Percentiles rank a stretch among this genome's conserved stretches.
Conservation (phyloP, 768 basidiomycete genomes). For the Macrolepiota dolichaula region DNA sequence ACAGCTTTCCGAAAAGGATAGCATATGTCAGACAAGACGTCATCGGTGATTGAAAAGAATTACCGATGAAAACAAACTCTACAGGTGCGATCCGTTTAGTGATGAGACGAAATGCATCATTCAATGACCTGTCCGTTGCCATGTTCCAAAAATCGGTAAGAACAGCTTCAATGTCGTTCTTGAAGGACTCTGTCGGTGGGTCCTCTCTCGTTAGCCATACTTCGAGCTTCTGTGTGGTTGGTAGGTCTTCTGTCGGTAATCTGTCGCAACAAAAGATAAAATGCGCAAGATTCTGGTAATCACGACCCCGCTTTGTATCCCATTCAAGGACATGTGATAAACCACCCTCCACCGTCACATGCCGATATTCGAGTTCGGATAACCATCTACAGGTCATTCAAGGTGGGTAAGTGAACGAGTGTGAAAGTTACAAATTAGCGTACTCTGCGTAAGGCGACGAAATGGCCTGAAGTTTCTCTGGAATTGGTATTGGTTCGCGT, state of each 20-base stretch:
- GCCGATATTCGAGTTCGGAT: constrained; percentile 49
- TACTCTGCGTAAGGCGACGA: constrained; percentile 63
- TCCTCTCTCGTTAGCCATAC: constrained; percentile 44
- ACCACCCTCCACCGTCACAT: constrained; percentile 57
- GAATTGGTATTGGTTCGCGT: not conserved
- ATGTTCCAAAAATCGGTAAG: constrained; percentile 54
- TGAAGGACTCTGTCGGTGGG: constrained; percentile 45
- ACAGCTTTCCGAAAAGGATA: constrained; percentile 46
- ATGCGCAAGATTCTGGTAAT: constrained; percentile 73
- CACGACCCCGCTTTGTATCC: constrained; percentile 67
- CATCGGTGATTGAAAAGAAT: constrained; percentile 15
- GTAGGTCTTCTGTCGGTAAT: constrained; percentile 44
- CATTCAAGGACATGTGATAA: constrained; percentile 54
- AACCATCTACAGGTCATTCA: constrained; percentile 47
- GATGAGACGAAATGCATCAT: constrained; percentile 50
- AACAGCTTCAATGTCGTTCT: constrained; percentile 47
- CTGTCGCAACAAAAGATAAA: constrained; percentile 66
- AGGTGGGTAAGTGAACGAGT: not conserved
- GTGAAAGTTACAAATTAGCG: constrained; percentile 10
- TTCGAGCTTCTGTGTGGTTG: constrained; percentile 55
- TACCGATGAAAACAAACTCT: constrained; percentile 82
- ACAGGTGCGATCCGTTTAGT: constrained; percentile 64
- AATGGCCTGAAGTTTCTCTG: constrained; percentile 80
- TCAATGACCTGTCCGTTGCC: constrained; percentile 36
- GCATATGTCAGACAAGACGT: not conserved